Conservation (phyloP, 2,329 filamentous ascomycete species). For the Talaromyces rugulosus region DNA sequence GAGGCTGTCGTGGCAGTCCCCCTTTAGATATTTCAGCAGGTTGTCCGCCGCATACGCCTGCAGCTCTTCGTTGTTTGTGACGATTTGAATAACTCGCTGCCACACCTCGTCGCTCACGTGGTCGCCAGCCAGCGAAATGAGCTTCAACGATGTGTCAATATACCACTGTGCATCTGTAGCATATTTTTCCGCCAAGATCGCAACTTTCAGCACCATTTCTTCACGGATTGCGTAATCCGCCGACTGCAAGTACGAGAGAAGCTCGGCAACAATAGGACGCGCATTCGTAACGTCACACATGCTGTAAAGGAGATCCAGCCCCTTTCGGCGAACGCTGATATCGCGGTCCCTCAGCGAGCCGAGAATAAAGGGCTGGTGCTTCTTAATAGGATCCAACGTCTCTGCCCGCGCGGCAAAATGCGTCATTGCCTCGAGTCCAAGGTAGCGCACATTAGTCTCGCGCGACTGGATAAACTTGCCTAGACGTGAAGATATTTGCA, state of each 20-base stretch:
- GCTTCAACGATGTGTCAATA: conserved; percentile 89
- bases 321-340: conserved; percentile 94
- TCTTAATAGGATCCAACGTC: conserved; percentile 94
- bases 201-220: conserved; percentile 99
- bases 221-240: conserved; percentile 97
- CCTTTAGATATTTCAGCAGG: conserved; percentile 85
- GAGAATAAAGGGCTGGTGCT: conserved; percentile 94
- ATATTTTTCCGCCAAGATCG: conserved; percentile 96
- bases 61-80: conserved; percentile 97
- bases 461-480: conserved; percentile 95
- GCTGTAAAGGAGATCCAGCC: conserved; percentile 93
- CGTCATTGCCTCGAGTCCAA: conserved; percentile 96
- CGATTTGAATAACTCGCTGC: conserved; percentile 97
- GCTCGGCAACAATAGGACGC: conserved; percentile 85
- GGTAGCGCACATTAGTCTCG: conserved; percentile 94
- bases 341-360: conserved; percentile 91
- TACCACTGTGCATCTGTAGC: conserved; percentile 99
- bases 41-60: conserved; percentile 96
- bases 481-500: conserved; percentile 85
- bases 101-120: conserved; percentile 99
- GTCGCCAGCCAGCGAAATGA: conserved; percentile 95
- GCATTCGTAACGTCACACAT: conserved; percentile 99
- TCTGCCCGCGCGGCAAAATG: conserved; percentile 92
- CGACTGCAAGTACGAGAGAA: conserved; percentile 89
- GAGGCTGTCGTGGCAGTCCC: conserved; percentile 91